Conservation (phyloP, 2,329 filamentous ascomycete genomes). For the Aspergillus ruber region DNA sequence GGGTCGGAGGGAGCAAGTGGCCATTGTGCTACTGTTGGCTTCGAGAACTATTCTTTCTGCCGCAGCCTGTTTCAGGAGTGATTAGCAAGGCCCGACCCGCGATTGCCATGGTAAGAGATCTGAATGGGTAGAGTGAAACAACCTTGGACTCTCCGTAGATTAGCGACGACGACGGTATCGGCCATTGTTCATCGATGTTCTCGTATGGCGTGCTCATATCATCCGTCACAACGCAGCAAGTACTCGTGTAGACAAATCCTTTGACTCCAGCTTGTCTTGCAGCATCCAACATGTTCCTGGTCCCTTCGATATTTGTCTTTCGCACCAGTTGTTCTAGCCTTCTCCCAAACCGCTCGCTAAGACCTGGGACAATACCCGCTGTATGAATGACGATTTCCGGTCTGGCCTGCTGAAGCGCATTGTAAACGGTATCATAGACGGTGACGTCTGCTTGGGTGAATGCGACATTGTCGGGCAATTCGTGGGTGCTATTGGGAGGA, state of each 20-base stretch:
- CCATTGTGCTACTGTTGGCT: slow-evolving; percentile 27
- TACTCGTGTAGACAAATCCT: slow-evolving; percentile 52
- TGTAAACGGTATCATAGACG: slow-evolving; percentile 16
- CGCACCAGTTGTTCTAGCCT: slow-evolving; percentile 37
- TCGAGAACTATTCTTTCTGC: slow-evolving; percentile 38
- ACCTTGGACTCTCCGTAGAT: slow-evolving; percentile 43
- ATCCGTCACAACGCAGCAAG: slow-evolving; percentile 50
- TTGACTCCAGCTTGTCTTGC: slow-evolving; percentile 39
- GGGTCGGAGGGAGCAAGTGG: slow-evolving; percentile 38
- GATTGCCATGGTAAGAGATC: background rate
- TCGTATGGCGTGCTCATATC: slow-evolving; percentile 33
- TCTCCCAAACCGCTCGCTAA: slow-evolving; percentile 32
- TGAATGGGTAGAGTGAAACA: slow-evolving; percentile 1
- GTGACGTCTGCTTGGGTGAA: slow-evolving; percentile 32
- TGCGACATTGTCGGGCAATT: slow-evolving; percentile 16
- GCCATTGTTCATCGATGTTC: slow-evolving; percentile 38
- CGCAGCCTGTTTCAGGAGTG: slow-evolving; percentile 26
- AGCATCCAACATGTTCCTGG: slow-evolving; percentile 46
- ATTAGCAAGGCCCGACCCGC: background rate
- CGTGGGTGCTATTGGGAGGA: slow-evolving; percentile 22
- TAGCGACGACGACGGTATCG: slow-evolving; percentile 29
- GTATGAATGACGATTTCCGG: slow-evolving; percentile 51
- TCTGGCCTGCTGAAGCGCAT: slow-evolving; percentile 32
- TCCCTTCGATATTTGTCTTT: slow-evolving; percentile 50
- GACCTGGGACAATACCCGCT: slow-evolving; percentile 41